A percentile compares a stretch with the other conserved stretches of the same genome.
Conservation (phyloP, 1,139 yeast species). For the Protomyces macrosporus region DNA sequence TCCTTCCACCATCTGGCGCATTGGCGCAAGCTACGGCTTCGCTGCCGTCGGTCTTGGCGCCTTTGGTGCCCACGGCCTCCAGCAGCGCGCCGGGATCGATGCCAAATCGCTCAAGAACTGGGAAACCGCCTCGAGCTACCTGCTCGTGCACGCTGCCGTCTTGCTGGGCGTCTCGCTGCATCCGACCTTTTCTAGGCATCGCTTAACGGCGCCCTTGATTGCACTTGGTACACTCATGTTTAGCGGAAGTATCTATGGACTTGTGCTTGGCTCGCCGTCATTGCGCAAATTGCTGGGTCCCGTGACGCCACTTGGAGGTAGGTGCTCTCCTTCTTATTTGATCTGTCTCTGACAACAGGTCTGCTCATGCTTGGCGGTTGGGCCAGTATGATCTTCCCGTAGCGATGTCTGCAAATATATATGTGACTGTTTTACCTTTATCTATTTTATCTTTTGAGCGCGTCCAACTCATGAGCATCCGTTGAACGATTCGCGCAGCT, state of each 20-base stretch:
- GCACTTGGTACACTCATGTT: slow-evolving; percentile 25
- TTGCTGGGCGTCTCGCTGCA: slow-evolving; percentile 24
- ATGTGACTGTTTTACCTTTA: too few relatives aligned
- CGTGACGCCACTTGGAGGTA: slow-evolving; percentile 27
- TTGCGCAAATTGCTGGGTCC: slow-evolving; percentile 24
- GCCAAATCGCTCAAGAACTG: slow-evolving; percentile 12
- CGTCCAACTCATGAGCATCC: too few relatives aligned
- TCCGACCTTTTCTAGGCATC: slow-evolving; percentile 5
- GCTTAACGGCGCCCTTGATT: slow-evolving; percentile 4
- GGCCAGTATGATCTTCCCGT: background rate
- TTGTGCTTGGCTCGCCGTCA: slow-evolving; percentile 12
- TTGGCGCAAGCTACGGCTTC: slow-evolving; percentile 15
- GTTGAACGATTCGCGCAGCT: too few relatives aligned
- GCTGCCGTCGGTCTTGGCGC: slow-evolving; percentile 12
- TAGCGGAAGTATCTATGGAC: slow-evolving; percentile 26
- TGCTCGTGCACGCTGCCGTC: slow-evolving; percentile 22
- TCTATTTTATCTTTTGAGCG: too few relatives aligned
- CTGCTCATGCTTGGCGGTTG: background rate
- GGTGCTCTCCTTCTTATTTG: background rate
- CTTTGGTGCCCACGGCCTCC: slow-evolving; percentile 20
- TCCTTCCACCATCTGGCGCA: slow-evolving; percentile 13
- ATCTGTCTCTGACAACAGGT: background rate
- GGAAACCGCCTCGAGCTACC: slow-evolving; percentile 17
- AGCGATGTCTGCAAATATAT: background rate
- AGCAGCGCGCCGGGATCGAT: background rate